phyloP scores from a whole-genome alignment of 495 filamentous ascomycete genomes.

The Monascus purpureus region DNA sequence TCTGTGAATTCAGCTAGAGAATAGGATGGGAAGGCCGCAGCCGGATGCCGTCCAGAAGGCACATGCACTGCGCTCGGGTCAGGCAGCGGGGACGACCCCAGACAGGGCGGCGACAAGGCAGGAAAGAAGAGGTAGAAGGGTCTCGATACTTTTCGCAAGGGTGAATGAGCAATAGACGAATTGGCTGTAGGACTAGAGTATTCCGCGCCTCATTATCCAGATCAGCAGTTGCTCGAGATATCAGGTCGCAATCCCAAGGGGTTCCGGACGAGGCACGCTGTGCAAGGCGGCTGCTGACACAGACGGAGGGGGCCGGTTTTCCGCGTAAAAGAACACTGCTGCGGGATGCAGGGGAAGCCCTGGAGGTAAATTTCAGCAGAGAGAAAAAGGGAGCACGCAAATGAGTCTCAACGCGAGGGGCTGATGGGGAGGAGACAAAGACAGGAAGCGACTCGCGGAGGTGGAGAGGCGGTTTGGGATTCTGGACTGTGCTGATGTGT shows the following conservation, averaged over 20 bases:
- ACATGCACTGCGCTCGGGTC: constrained; percentile 21
- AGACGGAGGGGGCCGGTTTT: no score
- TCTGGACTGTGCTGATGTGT: no score
- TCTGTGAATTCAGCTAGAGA: constrained; percentile 2
- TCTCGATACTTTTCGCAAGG: constrained; percentile 13
- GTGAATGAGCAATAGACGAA: constrained; percentile 7
- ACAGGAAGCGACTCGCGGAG: no score
- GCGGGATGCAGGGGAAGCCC: no score
- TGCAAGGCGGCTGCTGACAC: background rate
- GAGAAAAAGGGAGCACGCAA: no score
- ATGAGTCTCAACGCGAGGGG: no score
- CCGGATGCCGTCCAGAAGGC: constrained; percentile 15
- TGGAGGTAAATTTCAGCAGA: no score
- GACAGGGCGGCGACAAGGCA: constrained; percentile 13
- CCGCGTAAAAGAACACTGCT: no score
- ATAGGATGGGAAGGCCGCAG: constrained; percentile 5
- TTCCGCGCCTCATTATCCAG: constrained; percentile 18
- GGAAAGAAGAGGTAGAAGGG: constrained; percentile 5
- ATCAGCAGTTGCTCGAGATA: background rate
- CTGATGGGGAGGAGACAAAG: no score
- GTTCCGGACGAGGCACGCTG: background rate
- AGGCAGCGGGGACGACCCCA: constrained; percentile 17
- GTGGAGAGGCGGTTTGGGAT: no score
- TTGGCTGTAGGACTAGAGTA: constrained; percentile 10
- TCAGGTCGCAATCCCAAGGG: background rate